These are phyloP conservation scores for Bruguiera gymnorhiza DNA, from an alignment of 345 rosid species.

Conservation along the genomic window DNA sequence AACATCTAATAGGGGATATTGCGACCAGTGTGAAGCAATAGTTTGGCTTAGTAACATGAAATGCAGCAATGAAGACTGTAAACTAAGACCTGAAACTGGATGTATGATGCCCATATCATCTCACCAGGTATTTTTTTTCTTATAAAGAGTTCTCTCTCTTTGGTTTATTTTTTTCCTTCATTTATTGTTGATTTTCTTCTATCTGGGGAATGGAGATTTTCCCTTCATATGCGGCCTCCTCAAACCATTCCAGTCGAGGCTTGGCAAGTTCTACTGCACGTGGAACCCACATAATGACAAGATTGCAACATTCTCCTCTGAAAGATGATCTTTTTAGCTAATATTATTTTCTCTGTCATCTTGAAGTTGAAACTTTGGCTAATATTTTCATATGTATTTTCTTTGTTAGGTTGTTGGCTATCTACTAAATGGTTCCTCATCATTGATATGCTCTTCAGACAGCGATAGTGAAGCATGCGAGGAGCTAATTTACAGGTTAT, in stretches of 20 bases:
- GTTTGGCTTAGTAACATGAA: slow-evolving; percentile 54
- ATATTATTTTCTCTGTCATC: neutral
- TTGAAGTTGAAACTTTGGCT: neutral
- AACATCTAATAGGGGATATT: slow-evolving; percentile 56
- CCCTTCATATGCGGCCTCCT: no score
- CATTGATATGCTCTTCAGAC: slow-evolving; percentile 38
- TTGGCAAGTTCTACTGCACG: no score
- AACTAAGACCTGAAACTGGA: slow-evolving; percentile 8
- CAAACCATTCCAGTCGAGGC: no score
- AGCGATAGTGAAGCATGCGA: slow-evolving; percentile 55
- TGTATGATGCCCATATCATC: slow-evolving; percentile 37
- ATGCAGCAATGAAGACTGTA: slow-evolving; percentile 32
- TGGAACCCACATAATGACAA: no score
- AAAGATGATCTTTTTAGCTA: neutral
- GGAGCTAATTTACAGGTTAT: slow-evolving; percentile 29
- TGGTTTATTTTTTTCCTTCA: no score
- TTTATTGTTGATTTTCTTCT: no score
- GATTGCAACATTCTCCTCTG: no score
- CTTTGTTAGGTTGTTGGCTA: slow-evolving; percentile 48
- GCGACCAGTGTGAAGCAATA: slow-evolving; percentile 44
- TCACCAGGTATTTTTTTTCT: slow-evolving; percentile 36
- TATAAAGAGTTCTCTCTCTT: no score
- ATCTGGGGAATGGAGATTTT: no score
- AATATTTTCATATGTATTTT: neutral
- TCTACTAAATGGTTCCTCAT: slow-evolving; percentile 32